Conservation (phyloP, 2,329 filamentous ascomycete genomes). For the Lanzia echinophila region DNA sequence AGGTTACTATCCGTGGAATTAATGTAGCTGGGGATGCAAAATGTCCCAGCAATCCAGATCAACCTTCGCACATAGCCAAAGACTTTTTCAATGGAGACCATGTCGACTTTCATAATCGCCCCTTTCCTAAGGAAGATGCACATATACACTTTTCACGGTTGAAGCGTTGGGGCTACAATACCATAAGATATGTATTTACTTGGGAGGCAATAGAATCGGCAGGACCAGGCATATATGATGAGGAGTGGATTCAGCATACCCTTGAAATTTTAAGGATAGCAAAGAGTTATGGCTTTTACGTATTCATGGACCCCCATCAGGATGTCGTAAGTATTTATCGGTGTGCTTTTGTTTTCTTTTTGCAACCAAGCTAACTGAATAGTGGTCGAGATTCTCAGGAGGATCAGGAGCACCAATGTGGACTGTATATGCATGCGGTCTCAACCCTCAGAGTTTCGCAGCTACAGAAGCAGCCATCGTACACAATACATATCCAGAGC, state of each 20-base stretch:
- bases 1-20: slow-evolving; percentile 86
- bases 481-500: slow-evolving; percentile 86
- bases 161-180: slow-evolving; percentile 89
- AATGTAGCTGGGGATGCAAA: slow-evolving; percentile 91
- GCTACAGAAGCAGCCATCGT: slow-evolving; percentile 88
- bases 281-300: slow-evolving; percentile 85
- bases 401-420: slow-evolving; percentile 96
- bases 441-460: slow-evolving; percentile 80
- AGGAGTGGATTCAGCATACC: slow-evolving; percentile 87
- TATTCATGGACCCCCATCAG: slow-evolving; percentile 99
- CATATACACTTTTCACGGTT: slow-evolving; percentile 80
- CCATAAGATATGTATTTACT: slow-evolving; percentile 92
- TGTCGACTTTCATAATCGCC: slow-evolving; percentile 80
- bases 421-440: slow-evolving; percentile 90
- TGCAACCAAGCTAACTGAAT: slow-evolving; percentile 14
- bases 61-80: slow-evolving; percentile 70
- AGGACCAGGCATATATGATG: slow-evolving; percentile 86
- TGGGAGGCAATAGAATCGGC: slow-evolving; percentile 98
- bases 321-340: slow-evolving; percentile 64
- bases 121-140: slow-evolving; percentile 77
- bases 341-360: background rate
- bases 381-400: slow-evolving; percentile 89
- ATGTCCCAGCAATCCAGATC: slow-evolving; percentile 72
- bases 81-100: slow-evolving; percentile 90
- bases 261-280: slow-evolving; percentile 77